Conservation (phyloP, 306 rosid species). For the Albizia julibrissin region DNA sequence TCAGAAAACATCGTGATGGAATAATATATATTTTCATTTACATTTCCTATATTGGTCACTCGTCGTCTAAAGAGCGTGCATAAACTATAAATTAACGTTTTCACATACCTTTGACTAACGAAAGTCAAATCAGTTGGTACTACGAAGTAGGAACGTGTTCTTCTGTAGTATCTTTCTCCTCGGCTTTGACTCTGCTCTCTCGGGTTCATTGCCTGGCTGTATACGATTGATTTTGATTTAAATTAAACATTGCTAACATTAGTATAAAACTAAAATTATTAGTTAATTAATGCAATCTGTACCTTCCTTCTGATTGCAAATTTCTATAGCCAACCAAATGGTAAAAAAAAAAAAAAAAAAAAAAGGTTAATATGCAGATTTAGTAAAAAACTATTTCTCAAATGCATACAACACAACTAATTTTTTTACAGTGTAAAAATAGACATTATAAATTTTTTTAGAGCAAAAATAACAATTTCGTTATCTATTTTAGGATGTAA, state of each 20-base stretch:
- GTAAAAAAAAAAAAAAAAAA: no score
- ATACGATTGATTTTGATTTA: not conserved
- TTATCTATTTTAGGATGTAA: no score
- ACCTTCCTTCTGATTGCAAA: not conserved
- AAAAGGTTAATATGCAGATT: no score
- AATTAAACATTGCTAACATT: not conserved
- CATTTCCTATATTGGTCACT: not conserved
- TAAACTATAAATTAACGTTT: not conserved
- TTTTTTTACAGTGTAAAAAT: no score
- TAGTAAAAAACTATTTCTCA: no score
- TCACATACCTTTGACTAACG: not conserved
- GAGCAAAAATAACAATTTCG: no score
- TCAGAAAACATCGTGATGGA: not conserved
- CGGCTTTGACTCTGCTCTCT: not conserved
- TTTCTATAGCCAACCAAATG: not conserved
- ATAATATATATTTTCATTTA: not conserved
- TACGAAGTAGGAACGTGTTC: not conserved
- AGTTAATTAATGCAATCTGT: not conserved
- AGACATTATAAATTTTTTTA: no score
- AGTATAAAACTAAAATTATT: not conserved
- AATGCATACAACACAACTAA: no score
- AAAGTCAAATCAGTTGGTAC: not conserved
- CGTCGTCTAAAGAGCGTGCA: not conserved
- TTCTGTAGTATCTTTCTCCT: not conserved
- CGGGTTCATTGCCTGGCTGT: not conserved